Evolutionary conservation across 176 grass and related monocot genomes (phyloP), one percentile per base, ranked within the genome.

Genomic region (Juncus inflexus): DNA sequence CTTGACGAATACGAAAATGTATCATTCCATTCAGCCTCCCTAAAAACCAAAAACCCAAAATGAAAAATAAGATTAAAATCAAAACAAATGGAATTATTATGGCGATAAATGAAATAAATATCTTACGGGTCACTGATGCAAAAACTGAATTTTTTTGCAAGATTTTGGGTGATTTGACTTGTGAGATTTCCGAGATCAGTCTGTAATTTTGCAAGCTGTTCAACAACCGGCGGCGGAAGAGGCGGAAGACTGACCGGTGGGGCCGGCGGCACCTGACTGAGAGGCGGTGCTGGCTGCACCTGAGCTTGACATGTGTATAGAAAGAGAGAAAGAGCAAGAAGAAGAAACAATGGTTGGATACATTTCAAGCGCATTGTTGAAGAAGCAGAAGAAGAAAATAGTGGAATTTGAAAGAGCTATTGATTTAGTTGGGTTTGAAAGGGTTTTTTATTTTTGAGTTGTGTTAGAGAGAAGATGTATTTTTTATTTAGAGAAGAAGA

Each of bases 1-100:
- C 86, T 68, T 0, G 64, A 10, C 15, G 57, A 35, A 70, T 70
- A 86, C 61, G 65, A 9, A 73, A 96, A 96, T 54, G 87, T 70
- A 40, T 57, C 65, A 52, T 79, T 70, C 58, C 80, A 55, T 64
- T 96, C 91, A n/a, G 61, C 38, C 35, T 64, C 9, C 74, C 91
- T 96, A 80, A 42, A 40, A 63, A 12, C 12, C 49, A 12, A 38
- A 67, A 55, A 14, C 9, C 9, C 43, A 47, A 47, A 47, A 5
- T 47, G 4, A 0, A 47, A 47, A 47, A 9, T 47, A 47, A 47
- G 43, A 47, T 47, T 9, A 47, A 47, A 47, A 28, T 28, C 19
- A 28, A 28, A 28, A 28, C 19, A 28, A 28, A 28, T 28, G 19
- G 19, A 28, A 28, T 28, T 28, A 28, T 28, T 28, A 28, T 28